Evolutionary conservation across 2,329 filamentous ascomycete genomes (phyloP), one percentile per base, ranked within the genome.

Genomic region (Exophiala mesophila): DNA sequence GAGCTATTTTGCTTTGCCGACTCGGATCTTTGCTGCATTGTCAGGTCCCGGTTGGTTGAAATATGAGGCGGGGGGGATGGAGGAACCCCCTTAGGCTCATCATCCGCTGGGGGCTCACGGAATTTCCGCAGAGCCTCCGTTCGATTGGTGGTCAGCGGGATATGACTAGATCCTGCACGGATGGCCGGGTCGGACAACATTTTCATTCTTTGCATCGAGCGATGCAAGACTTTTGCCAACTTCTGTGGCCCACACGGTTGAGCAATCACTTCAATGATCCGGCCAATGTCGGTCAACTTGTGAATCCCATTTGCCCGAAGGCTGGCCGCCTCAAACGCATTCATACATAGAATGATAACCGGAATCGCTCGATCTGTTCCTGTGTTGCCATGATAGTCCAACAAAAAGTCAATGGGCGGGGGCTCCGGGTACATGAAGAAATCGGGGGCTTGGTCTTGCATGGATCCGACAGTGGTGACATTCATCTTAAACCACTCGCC

Each of bases 211-310:
- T 50, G 53, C 47, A 55, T 41, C 36, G 51, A 50, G 15, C 50
- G 45, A 15, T 49, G 37, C 10, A 67, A 53, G 19, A 59, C 61
- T 23, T 60, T 63, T 3, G 64, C 64, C 33, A 68, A 47, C 34
- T 67, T 68, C 39, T 67, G 63, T 5, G 65, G 64, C 1, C 64
- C 65, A 36, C 61, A 66, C 3, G 65, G 65, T 13, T 62, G 62
- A 13, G 60, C 59, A 19, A 66, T 60, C 17, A 67, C 61, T 36
- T 66, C 60, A 7, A 67, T 59, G 3, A 59, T 56, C 12, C 56
- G 45, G 2, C 63, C 59, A 24, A 64, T 47, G 5, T 53, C 48
- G 1, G 45, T 49, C 2, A 53, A 39, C 15, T 36, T 31, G 29
- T 53, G 50, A 12, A 53, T 33, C 10, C 50, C 61, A 62, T 34